A percentile compares a stretch with the other conserved stretches of the same genome.
Conservation (phyloP, 2,329 filamentous ascomycete species). For the Pyricularia grisea region DNA sequence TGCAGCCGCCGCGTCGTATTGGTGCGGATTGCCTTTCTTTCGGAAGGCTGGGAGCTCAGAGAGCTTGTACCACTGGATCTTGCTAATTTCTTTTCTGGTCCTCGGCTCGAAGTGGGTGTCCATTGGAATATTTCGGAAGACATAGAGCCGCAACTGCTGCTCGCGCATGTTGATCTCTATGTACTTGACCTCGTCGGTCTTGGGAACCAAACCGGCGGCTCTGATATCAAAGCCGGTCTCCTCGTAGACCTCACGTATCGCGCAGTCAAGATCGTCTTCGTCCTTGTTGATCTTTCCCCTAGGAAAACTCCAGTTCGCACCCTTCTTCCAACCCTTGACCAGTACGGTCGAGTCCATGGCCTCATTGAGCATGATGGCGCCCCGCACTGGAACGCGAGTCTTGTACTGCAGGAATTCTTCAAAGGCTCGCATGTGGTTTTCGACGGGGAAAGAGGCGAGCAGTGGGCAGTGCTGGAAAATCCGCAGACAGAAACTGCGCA, state of each 20-base stretch:
- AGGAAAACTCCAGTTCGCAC: conserved; percentile 92
- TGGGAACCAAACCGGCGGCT: conserved; percentile 65
- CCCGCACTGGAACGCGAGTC: conserved; percentile 83
- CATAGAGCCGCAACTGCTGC: conserved; percentile 86
- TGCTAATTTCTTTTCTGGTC: conserved; percentile 95
- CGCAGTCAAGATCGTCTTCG: conserved; percentile 88
- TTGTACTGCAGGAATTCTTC: conserved; percentile 93
- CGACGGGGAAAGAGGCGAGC: conserved; percentile 68
- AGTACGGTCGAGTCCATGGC: conserved; percentile 91
- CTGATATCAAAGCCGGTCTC: conserved; percentile 86
- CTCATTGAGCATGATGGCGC: conserved; percentile 85
- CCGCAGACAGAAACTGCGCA: conserved; percentile 76
- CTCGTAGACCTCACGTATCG: conserved; percentile 88
- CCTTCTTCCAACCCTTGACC: conserved; percentile 97
- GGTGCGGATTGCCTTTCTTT: conserved; percentile 51
- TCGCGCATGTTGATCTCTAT: conserved; percentile 87
- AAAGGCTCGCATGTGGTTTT: conserved; percentile 74
- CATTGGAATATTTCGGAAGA: conserved; percentile 81
- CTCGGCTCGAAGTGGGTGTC: conserved; percentile 81
- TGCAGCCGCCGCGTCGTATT: conserved; percentile 45
- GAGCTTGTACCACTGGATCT: conserved; percentile 89
- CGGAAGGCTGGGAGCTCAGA: conserved; percentile 77
- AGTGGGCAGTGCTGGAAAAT: conserved; percentile 94
- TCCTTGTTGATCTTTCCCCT: conserved; percentile 97
- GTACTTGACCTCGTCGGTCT: conserved; percentile 63